These are phyloP conservation scores for Fusarium sp. DNA, from an alignment of 2,329 filamentous ascomycete genomes.

Conservation along the genomic window DNA sequence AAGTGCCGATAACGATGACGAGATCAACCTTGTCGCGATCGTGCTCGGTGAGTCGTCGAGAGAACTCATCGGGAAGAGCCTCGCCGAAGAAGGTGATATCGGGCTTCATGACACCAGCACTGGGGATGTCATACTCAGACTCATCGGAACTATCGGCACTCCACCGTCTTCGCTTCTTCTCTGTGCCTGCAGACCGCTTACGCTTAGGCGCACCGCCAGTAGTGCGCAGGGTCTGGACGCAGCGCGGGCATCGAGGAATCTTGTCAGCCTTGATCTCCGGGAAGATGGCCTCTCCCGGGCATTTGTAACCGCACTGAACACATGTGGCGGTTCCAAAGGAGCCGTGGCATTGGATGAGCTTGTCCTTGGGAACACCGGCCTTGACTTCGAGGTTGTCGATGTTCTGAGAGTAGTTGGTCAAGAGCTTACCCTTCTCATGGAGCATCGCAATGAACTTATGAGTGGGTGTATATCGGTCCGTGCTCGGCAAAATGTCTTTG, in stretches of 20 bases:
- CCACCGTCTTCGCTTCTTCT: conserved; percentile 55
- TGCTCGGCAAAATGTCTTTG: conserved; percentile 86
- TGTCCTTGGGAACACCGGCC: conserved; percentile 82
- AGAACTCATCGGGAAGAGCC: conserved; percentile 84
- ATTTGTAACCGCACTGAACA: conserved; percentile 79
- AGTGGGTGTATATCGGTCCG: conserved; percentile 85
- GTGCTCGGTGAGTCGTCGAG: conserved; percentile 79
- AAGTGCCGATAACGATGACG: conserved; percentile 95
- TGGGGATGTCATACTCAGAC: conserved; percentile 65
- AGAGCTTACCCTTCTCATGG: conserved; percentile 85
- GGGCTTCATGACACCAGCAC: conserved; percentile 88
- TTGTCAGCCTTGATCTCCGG: conserved; percentile 78
- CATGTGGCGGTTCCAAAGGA: conserved; percentile 94
- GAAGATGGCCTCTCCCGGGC: conserved; percentile 81
- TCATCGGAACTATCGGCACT: conserved; percentile 55
- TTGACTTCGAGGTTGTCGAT: conserved; percentile 95
- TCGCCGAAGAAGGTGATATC: conserved; percentile 99
- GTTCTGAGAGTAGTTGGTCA: conserved; percentile 98
- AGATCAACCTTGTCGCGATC: conserved; percentile 86
- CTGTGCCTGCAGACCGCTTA: conserved; percentile 52
- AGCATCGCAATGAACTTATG: conserved; percentile 93
- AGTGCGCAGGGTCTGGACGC: conserved; percentile 63
- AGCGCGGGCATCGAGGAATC: conserved; percentile 82
- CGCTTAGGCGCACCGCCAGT: conserved; percentile 47
- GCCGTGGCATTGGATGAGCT: conserved; percentile 94